phyloP scores from a whole-genome alignment of 163 green algal genomes.

The Scenedesmus sp. region DNA sequence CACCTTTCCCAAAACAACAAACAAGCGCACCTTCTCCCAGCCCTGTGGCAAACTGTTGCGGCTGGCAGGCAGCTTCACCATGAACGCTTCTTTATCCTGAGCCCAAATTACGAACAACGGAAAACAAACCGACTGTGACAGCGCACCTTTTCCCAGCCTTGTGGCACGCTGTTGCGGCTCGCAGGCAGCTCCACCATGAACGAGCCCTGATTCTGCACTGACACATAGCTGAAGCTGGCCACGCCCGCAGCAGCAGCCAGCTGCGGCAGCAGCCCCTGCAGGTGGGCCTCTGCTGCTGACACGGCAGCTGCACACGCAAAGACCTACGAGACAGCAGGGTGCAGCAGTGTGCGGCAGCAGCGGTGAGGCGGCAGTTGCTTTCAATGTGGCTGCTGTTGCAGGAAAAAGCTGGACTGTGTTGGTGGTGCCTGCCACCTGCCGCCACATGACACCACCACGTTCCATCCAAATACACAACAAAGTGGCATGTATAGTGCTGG shows the following conservation, averaged over 20 bases:
- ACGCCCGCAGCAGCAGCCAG: conserved; percentile 69
- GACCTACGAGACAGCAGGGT: conserved; percentile 62
- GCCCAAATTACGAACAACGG: too few relatives aligned
- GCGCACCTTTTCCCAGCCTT: conserved; percentile 70
- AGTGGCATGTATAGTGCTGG: background rate
- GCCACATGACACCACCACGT: background rate
- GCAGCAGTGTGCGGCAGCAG: background rate
- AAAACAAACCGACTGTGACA: background rate
- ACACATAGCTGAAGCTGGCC: conserved; percentile 70
- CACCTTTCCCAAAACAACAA: background rate
- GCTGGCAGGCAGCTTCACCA: conserved; percentile 79
- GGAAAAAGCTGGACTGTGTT: background rate
- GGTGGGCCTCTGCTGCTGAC: conserved; percentile 56
- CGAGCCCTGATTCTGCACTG: conserved; percentile 66
- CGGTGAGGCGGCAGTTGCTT: background rate
- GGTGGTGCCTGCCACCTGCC: background rate
- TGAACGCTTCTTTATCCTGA: background rate
- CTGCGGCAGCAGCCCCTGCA: conserved; percentile 72
- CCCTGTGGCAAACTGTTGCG: conserved; percentile 16
- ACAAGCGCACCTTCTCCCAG: conserved; percentile 68
- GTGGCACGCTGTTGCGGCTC: conserved; percentile 5
- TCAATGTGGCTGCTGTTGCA: conserved; percentile 48
- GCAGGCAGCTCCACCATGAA: conserved; percentile 87
- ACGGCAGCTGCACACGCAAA: conserved; percentile 63
- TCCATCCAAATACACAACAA: background rate